Base-by-base conservation (phyloP, 805 yeast genomes). In the Candida morakotiae region DNA sequence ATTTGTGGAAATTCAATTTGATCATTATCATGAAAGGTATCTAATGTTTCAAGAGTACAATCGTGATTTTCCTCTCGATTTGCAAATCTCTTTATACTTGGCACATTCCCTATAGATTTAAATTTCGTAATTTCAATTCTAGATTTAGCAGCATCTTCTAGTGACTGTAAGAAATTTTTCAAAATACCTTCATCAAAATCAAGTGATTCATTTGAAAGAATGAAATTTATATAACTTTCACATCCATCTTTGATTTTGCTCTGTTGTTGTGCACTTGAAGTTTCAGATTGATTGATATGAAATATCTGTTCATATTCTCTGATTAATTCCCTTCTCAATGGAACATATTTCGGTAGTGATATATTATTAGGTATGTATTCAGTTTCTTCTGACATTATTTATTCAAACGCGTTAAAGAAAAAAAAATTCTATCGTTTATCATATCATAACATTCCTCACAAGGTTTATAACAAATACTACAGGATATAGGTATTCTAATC, bases 61-160 rank as follows among this genome's bases (percentile, higher is more conserved):
- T 48, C 53, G n/a, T n/a, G n/a, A 9, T 51, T 46, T 26, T 54
- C 63, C 8, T 43, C 41, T 27, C 50, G 49, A 18, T 18, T 16
- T 9, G 34, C 23, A 22, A 40, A 27, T 21, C 20, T 21, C 19
- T 26, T 25, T 6, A 34, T 16, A 9, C 19, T 18, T 5, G 34
- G 30, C 9, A 20, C 4, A 11, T 31, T 13, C 6, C 30, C 23
- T 7, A 38, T 15, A 14, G 15, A 7, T n/a, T 31, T 14, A 34
- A 55, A 51, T 4, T 20, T 30, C 0, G 26, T 20, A 2, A 47
- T 28, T 17, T 47, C 46, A 15, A 25, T 20, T 22, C 46, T 46
- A 2, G 54, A 28, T 7, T 35, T 32, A 2, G 40, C 25, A n/a
- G 56, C 34, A 2, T 31, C 30, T 25, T 48, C 52, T 20, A 53